Conservation (phyloP, 2,329 filamentous ascomycete genomes). For the Emericellopsis cladophorae region DNA sequence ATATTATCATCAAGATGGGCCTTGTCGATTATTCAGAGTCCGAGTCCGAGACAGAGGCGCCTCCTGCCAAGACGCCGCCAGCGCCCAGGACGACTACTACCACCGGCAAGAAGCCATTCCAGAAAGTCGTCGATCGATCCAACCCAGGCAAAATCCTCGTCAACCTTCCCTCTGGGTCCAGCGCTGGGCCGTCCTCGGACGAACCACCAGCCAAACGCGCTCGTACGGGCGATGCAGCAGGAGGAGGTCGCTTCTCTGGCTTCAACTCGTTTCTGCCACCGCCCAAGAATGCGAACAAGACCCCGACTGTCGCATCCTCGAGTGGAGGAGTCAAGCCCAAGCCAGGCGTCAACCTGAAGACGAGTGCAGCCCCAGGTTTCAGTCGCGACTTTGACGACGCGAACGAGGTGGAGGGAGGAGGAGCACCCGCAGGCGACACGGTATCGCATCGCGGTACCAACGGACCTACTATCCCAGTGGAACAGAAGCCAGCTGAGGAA, state of each 20-base stretch:
- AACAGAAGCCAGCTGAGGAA: constrained; percentile 47
- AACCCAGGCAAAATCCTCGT: constrained; percentile 78
- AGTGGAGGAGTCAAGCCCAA: constrained; percentile 12
- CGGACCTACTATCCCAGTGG: constrained; percentile 37
- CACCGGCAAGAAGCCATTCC: constrained; percentile 50
- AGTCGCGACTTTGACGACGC: constrained; percentile 37
- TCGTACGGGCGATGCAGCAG: constrained; percentile 27
- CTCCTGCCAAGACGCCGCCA: constrained; percentile 18
- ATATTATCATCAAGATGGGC: constrained; percentile 43
- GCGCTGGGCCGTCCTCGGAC: constrained; percentile 5
- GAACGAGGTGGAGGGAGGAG: constrained; percentile 6
- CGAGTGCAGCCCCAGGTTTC: constrained; percentile 73
- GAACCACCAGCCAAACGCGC: constrained; percentile 57
- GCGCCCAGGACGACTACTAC: background rate
- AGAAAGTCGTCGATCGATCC: constrained; percentile 69
- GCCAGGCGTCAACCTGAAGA: constrained; percentile 56
- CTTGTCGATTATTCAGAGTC: constrained; percentile 80
- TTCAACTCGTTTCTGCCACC: constrained; percentile 82
- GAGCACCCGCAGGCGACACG: constrained; percentile 16
- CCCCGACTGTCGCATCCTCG: constrained; percentile 11
- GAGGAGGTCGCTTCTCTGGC: constrained; percentile 55
- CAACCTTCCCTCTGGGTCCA: constrained; percentile 48
- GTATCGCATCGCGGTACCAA: constrained; percentile 26
- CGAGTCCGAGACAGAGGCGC: constrained; percentile 41
- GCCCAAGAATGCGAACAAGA: constrained; percentile 49